Evolutionary conservation across 352 stramenopile genomes (phyloP), one percentile per base, ranked within the genome.

Genomic region (Globisporangium cystogenes): DNA sequence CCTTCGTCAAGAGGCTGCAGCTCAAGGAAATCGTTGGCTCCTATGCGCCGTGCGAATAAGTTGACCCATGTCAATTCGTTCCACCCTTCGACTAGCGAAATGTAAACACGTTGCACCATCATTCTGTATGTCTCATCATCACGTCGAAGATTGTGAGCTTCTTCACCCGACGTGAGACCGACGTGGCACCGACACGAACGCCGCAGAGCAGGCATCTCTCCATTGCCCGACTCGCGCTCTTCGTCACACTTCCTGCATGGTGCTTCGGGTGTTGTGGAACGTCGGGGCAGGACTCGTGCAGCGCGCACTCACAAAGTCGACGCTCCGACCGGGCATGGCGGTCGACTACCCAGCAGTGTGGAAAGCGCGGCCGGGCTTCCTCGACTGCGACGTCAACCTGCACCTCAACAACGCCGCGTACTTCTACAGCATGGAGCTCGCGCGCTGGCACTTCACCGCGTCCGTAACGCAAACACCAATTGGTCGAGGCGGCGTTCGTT

Each of bases 341-440:
- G 44, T 94, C 59, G 64, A 57, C 24, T 85, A 87, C 48, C 76
- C 82, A 16, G 68, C 79, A 0, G 67, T 94, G 26, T 94, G 80
- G 77, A 77, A 68, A 27, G 78, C 67, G 10, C 74, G 82, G 14
- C 64, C 74, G 6, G 79, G 80, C 0, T 59, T 93, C 20, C 61
- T 93, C 18, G 85, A 95, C 63, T 86, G 80, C 39, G 85, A 93
- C 55, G 55, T 93, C 59, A 93, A 93, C 49, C n/a, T 91, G 44
- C 85, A 95, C 54, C 62, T 93, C 7, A 95, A 95, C 74, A 95
- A 95, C 57, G 64, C 85, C 5, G 75, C 76, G 7, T 93, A 87
- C 48, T 59, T 93, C 41, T 93, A 84, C 72, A 81, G 68, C 58
- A 91, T 86, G 70, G 85, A 95, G 61, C 80, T 95, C 24, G 85